Conservation (phyloP, 2,329 filamentous ascomycete species). For the Epichloe brachyelytri region DNA sequence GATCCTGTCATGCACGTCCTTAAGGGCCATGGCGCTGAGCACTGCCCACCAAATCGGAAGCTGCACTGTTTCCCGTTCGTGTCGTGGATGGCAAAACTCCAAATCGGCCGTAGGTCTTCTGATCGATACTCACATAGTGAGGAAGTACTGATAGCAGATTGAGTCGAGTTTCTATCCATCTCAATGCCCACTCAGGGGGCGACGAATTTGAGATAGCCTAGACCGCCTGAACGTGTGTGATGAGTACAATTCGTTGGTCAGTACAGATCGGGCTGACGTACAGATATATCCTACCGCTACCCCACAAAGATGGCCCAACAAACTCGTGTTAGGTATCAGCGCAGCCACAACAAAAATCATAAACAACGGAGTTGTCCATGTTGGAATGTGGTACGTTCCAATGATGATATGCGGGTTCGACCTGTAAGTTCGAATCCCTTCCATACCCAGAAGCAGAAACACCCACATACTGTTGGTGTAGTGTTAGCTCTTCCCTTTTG, state of each 20-base stretch:
- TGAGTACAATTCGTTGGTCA: background rate
- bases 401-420: constrained; percentile 65
- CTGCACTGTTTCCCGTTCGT: constrained; percentile 27
- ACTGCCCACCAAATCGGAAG: constrained; percentile 46
- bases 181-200: constrained; percentile 78
- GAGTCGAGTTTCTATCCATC: constrained; percentile 80
- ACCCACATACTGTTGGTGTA: constrained; percentile 64
- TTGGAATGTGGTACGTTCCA: constrained; percentile 59
- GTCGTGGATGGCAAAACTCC: constrained; percentile 62
- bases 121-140: constrained; percentile 87
- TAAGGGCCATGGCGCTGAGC: constrained; percentile 59
- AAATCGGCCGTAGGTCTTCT: constrained; percentile 89
- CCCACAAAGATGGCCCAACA: constrained; percentile 77
- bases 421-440: constrained; percentile 75
- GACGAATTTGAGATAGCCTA: constrained; percentile 81
- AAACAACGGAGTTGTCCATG: constrained; percentile 80
- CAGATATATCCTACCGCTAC: constrained; percentile 77
- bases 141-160: constrained; percentile 75
- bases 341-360: constrained; percentile 62
- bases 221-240: constrained; percentile 44
- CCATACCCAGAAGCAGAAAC: constrained; percentile 72
- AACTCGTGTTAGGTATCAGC: constrained; percentile 67
- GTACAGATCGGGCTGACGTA: constrained; percentile 30
- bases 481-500: background rate
- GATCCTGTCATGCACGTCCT: constrained; percentile 11